Conservation (phyloP, 768 basidiomycete genomes). For the Mrakia gelida region DNA sequence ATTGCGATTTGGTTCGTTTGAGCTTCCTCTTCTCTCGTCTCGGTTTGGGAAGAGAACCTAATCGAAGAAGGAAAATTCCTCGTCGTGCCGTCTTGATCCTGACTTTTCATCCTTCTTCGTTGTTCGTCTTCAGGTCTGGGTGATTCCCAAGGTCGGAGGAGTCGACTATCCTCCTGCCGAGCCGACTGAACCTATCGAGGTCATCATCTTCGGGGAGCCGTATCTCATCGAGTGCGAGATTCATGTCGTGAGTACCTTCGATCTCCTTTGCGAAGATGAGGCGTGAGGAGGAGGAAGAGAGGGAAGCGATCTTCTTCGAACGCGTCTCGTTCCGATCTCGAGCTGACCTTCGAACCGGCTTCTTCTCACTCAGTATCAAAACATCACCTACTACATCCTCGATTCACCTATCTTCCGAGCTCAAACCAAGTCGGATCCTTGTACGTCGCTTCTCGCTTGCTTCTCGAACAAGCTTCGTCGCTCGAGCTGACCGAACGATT, state of each 20-base stretch:
- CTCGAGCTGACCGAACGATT: too few species aligned
- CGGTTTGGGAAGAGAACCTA: too few species aligned
- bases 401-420: slow-evolving; percentile 97
- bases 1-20: too few species aligned
- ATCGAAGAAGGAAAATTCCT: too few species aligned
- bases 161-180: slow-evolving; percentile 88
- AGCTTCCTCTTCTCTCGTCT: too few species aligned
- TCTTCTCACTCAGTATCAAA: slow-evolving; percentile 45
- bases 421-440: slow-evolving; percentile 94
- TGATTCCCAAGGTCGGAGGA: slow-evolving; percentile 90
- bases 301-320: too few species aligned
- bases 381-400: slow-evolving; percentile 90
- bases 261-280: too few species aligned
- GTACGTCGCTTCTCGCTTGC: neutral
- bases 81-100: too few species aligned
- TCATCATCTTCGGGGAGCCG: slow-evolving; percentile 91
- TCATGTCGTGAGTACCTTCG: slow-evolving; percentile 49
- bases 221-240: slow-evolving; percentile 95
- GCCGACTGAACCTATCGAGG: slow-evolving; percentile 87
- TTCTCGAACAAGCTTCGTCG: neutral
- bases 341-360: too few species aligned
- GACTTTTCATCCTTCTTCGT: too few species aligned
- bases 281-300: too few species aligned
- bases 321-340: too few species aligned
- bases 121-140: slow-evolving; percentile 81